phyloP scores from a whole-genome alignment of 257 asterid genomes.

The Scutellaria baicalensis region DNA sequence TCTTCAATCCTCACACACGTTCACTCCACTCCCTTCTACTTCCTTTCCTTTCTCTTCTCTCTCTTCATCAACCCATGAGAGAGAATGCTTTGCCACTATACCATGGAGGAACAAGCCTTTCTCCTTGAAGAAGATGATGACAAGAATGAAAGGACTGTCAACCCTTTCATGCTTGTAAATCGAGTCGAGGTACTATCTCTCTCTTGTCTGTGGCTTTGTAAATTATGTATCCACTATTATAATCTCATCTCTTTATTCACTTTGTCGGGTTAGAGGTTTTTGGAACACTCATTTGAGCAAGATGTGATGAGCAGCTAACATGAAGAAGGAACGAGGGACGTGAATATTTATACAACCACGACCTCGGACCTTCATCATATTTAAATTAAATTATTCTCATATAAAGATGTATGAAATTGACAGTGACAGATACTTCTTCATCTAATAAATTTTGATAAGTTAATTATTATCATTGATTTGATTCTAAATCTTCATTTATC shows the following conservation, averaged over 20 bases:
- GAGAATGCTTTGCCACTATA: not conserved
- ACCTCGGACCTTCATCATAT: constrained; percentile 45
- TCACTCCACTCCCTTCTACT: not conserved
- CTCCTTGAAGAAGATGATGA: not conserved
- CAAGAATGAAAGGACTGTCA: no score
- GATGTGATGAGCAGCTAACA: constrained; percentile 8
- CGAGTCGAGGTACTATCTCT: not conserved
- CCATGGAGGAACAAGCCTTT: constrained; percentile 5
- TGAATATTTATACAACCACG: constrained; percentile 10
- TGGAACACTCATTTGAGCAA: constrained; percentile 72
- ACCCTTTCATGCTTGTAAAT: no score
- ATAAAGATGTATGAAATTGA: not conserved
- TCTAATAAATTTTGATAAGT: no score
- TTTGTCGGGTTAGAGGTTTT: constrained; percentile 14
- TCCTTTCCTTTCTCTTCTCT: not conserved
- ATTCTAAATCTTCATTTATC: no score
- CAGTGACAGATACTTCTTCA: not conserved
- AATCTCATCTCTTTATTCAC: no score
- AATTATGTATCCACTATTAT: no score
- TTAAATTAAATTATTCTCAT: not conserved
- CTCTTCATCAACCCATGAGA: not conserved
- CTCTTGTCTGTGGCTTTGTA: no score
- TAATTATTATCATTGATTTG: no score
- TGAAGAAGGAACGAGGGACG: constrained; percentile 18
- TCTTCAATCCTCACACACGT: not conserved